Evolutionary conservation across 768 basidiomycete genomes (phyloP), one percentile per base, ranked within the genome.

Genomic region (Suillus brevipes): DNA sequence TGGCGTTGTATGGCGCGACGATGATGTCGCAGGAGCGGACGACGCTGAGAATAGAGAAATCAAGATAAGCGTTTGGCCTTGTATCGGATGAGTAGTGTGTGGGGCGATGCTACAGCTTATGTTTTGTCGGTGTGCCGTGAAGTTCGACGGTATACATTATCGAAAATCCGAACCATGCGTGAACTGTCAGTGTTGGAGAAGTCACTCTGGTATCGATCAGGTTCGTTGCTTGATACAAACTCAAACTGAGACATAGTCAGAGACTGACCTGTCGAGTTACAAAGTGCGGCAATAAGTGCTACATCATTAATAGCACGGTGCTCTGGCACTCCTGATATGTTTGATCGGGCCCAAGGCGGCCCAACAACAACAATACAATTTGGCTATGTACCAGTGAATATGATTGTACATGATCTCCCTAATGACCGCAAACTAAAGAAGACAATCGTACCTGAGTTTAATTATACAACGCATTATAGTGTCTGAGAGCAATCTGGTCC

Each of bases 1-100:
- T 47, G 73, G 75, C 7, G 13, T 59, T 31, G 28, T 59, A 20
- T 59, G 40, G 58, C 58, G 40, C 25, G 40, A 59, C 25, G 42
- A 59, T 12, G 37, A 37, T 10, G 9, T 40, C 1, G 58, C 25
- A 42, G 18, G 28, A 10, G 25, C 25, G 10, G 57, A 40, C 38
- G 57, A 3, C 16, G 12, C 18, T 8, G 12, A 20, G 9, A 31
- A 42, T 13, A 42, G 58, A 42, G 58, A 59, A 59, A 59, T 59
- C 18, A 59, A 59, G 58, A 59, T 59, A 42, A 59, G 12, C 10
- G 18, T 28, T 28, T 59, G 58, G 58, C 58, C 58, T 31, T 63
- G 31, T 31, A 31, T 31, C 31, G 31, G 31, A 31, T 31, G 31
- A 31, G 31, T n/a, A n/a, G n/a, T n/a, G n/a, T n/a, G n/a, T 31